Evolutionary conservation across 192 early-diverging fungal species (phyloP), one percentile per base, ranked within the genome.

Genomic region (Coemansia sp.): DNA sequence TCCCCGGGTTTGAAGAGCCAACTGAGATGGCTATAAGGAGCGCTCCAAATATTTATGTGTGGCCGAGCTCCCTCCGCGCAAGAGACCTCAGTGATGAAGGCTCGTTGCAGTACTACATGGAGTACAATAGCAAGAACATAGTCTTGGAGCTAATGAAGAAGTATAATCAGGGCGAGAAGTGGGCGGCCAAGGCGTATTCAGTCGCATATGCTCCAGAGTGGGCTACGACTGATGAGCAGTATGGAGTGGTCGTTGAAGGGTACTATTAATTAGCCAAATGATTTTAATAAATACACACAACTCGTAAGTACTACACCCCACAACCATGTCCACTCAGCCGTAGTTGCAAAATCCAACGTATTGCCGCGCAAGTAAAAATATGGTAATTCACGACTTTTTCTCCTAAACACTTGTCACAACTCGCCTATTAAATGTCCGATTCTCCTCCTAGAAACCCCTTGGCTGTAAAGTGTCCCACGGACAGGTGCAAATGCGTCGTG

Each of bases 401-500:
- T n/a, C n/a, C 31, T 4, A 21, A 20, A 20, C 18, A n/a, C 18
- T 10, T 45, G 18, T 20, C 39, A 6, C 39, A 42, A 16, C 39
- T 4, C 14, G 14, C n/a, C 7, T 42, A 28, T 12, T 55, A 3
- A 57, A 65, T 65, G 64, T 57, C 64, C 23, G 25, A 14, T 0
- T 18, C 26, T 12, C 7, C 38, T 7, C 8, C 55, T 21, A 62
- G 18, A 28, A 73, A 73, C 21, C 70, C 70, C 0, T 35, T 73
- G 4, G 52, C 64, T 0, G 50, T 73, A 21, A 63, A 62, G 14
- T 72, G 70, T 47, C 70, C 70, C 8, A 58, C 37, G 35, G 20
- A 13, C n/a, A 34, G 39, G 16, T 72, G 70, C 36, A 52, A 45
- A 16, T 61, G 70, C 59, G 66, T 59, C 26, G 36, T 72, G 43